phyloP scores from a whole-genome alignment of 768 basidiomycete genomes.

The Hortiboletus campestris region DNA sequence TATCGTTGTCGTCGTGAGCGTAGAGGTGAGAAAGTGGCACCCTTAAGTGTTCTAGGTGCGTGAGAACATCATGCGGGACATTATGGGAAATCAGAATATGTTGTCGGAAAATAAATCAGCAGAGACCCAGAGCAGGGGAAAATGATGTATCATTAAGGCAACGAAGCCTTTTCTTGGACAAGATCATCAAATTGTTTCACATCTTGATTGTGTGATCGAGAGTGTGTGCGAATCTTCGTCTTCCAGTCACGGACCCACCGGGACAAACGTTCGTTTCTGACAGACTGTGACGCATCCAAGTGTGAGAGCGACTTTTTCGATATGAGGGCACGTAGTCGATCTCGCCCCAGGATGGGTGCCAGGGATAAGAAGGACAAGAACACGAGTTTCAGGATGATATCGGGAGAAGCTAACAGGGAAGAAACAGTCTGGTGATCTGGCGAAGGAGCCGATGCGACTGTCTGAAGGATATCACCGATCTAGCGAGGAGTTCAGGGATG shows the following conservation, averaged over 20 bases:
- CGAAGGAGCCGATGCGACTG: slow-evolving; percentile 69
- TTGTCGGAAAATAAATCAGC: slow-evolving; percentile 22
- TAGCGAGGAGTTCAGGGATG: slow-evolving; percentile 33
- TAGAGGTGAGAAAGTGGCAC: slow-evolving; percentile 14
- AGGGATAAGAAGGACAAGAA: slow-evolving; percentile 82
- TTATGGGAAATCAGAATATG: slow-evolving; percentile 20
- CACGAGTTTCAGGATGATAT: slow-evolving; percentile 79
- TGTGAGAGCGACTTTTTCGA: slow-evolving; percentile 28
- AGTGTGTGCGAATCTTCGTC: slow-evolving; percentile 53
- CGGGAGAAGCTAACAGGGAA: slow-evolving; percentile 78
- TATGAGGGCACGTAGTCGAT: slow-evolving; percentile 60
- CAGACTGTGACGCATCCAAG: slow-evolving; percentile 19
- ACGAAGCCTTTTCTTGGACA: slow-evolving; percentile 51
- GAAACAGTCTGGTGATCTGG: slow-evolving; percentile 77
- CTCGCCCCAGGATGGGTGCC: slow-evolving; percentile 80
- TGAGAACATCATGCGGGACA: slow-evolving; percentile 22
- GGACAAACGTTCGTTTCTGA: slow-evolving; percentile 37
- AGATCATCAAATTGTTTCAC: slow-evolving; percentile 49
- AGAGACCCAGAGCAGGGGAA: slow-evolving; percentile 12
- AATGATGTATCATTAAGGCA: slow-evolving; percentile 24
- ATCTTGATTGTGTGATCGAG: slow-evolving; percentile 49
- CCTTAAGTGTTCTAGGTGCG: slow-evolving; percentile 13
- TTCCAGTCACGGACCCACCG: slow-evolving; percentile 72
- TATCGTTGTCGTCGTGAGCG: slow-evolving; percentile 29
- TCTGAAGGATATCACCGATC: slow-evolving; percentile 87